Evolutionary conservation across 192 early-diverging fungal species (phyloP), one percentile per base, ranked within the genome.

Genomic region (Rhizophagus prolifer): DNA sequence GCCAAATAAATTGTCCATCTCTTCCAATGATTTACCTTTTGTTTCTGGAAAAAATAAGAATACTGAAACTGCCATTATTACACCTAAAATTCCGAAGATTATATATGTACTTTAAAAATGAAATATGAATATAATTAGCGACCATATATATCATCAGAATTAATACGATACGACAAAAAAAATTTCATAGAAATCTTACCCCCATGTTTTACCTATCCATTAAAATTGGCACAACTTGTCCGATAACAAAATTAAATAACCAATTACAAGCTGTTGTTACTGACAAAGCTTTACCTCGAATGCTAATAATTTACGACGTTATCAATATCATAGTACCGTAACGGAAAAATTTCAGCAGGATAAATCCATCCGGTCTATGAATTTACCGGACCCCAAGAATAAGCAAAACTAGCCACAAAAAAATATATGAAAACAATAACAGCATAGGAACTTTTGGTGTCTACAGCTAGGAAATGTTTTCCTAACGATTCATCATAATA

Each of bases 301-400:
- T 85, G 65, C 92, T 67, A 38, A 67, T 34, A 41, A 38, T 13
- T 28, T 67, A n/a, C 2, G 2, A n/a, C 5, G 1, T 44, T 19
- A n/a, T 36, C 16, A 36, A 44, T 44, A 44, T 12, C 10, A 12
- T 44, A 44, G 2, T 21, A 67, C 65, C 65, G 92, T 74, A 95
- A 90, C 58, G 96, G 95, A 83, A 90, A 96, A 70, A 98, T 96
- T 84, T 98, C 96, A 30, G 93, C 88, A 50, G 95, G 92, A 78
- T 96, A 95, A 80, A 94, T 91, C 96, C 95, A 98, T 19, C 89
- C 92, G 1, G 21, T n/a, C 65, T 67, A 67, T 13, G 21, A 67
- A 67, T n/a, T 36, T 41, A 94, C 88, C 25, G 96, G 96, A 7
- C 96, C 96, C 96, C 96, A 97, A 13, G 95, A 93, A 76, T 85